A percentile compares a stretch with the other conserved stretches of the same genome.
phyloP scores from a whole-genome alignment of 805 yeast genomes.

The Sugiyamaella boreocaroliniensis region DNA sequence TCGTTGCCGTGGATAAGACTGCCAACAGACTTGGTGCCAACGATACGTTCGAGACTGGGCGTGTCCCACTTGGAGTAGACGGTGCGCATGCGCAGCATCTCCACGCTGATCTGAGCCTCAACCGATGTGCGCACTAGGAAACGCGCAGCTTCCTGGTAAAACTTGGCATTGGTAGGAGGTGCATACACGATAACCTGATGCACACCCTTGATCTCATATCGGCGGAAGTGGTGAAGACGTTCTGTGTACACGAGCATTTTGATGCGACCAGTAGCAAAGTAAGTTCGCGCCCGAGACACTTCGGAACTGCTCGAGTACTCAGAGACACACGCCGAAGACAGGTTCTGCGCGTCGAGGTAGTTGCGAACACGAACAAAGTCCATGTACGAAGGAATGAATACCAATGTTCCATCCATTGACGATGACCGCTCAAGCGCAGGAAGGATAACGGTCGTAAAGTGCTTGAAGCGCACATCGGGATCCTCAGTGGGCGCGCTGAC shows the following conservation, averaged over 20 bases:
- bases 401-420: slow-evolving; percentile 64
- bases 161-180: slow-evolving; percentile 76
- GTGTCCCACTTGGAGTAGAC: slow-evolving; percentile 78
- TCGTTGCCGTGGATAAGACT: slow-evolving; percentile 67
- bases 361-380: slow-evolving; percentile 78
- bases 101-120: slow-evolving; percentile 47
- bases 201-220: slow-evolving; percentile 81
- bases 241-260: slow-evolving; percentile 85
- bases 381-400: slow-evolving; percentile 78
- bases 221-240: slow-evolving; percentile 84
- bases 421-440: slow-evolving; percentile 61
- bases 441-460: slow-evolving; percentile 63
- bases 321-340: slow-evolving; percentile 64
- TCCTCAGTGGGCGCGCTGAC: slow-evolving; percentile 49
- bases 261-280: slow-evolving; percentile 54
- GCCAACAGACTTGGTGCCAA: slow-evolving; percentile 69
- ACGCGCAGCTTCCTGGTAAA: slow-evolving; percentile 65
- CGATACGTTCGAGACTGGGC: slow-evolving; percentile 69
- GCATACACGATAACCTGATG: slow-evolving; percentile 76
- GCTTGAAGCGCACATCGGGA: slow-evolving; percentile 77
- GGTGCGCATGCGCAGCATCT: slow-evolving; percentile 47
- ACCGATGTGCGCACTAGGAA: slow-evolving; percentile 53
- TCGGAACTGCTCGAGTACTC: slow-evolving; percentile 78
- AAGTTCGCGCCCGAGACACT: slow-evolving; percentile 60
- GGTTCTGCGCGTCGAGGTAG: slow-evolving; percentile 53